phyloP scores from a whole-genome alignment of 495 filamentous ascomycete genomes.

The Xylaria longipes region DNA sequence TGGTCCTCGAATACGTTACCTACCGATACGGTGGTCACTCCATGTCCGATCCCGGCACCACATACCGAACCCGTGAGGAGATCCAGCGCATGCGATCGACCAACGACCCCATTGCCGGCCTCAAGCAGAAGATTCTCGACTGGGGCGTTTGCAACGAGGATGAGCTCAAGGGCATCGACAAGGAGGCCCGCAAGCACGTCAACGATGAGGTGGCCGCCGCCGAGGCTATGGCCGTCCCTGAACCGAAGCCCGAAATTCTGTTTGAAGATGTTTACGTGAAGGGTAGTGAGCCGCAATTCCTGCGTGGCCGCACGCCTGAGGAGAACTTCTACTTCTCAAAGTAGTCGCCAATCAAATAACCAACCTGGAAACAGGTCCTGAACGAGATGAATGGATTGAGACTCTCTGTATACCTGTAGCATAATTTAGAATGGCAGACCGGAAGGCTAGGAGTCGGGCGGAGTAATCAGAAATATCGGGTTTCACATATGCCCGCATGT shows the following conservation, averaged over 20 bases:
- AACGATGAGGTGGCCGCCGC: conserved; percentile 90
- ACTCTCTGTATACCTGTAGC: conserved; percentile 31
- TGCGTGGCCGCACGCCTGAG: conserved; percentile 88
- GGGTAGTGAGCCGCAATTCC: conserved; percentile 87
- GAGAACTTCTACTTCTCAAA: conserved; percentile 84
- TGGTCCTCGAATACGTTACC: conserved; percentile 98
- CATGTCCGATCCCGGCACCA: conserved; percentile 99
- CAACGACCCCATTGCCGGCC: conserved; percentile 95
- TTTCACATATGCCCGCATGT: conserved; percentile 15
- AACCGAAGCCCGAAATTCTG: conserved; percentile 76
- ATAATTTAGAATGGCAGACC: conserved; percentile 38
- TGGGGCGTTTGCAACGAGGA: conserved; percentile 92
- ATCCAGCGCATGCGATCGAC: conserved; percentile 99
- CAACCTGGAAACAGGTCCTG: neutral
- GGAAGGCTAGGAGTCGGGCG: conserved; percentile 29
- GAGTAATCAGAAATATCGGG: conserved; percentile 31
- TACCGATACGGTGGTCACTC: conserved; percentile 99
- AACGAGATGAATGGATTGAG: conserved; percentile 15
- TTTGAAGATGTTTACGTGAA: conserved; percentile 98
- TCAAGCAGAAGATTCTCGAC: conserved; percentile 97
- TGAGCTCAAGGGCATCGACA: conserved; percentile 96
- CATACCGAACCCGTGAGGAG: conserved; percentile 98
- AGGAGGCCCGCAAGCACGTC: conserved; percentile 81
- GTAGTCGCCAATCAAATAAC: conserved; percentile 5
- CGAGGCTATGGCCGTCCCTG: conserved; percentile 83